These are phyloP conservation scores for Aureobasidium sp. DNA, from an alignment of 2,329 filamentous ascomycete genomes.

Conservation along the genomic window DNA sequence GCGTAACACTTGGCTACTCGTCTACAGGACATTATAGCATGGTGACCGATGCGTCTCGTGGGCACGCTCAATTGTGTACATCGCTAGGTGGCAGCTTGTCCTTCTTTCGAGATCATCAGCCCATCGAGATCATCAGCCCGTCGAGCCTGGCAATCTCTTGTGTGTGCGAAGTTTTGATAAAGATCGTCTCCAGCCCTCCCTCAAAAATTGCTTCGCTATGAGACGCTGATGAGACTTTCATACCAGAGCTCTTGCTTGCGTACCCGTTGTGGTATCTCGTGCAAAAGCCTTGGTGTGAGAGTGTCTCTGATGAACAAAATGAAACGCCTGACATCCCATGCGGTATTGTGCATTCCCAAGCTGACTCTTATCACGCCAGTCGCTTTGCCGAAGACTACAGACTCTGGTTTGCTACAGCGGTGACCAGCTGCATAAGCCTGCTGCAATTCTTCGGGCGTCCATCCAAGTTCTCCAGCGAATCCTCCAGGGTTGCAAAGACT, in stretches of 20 bases:
- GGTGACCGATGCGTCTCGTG: neutral
- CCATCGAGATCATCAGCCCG: neutral
- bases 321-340: too few species aligned
- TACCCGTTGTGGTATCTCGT: neutral
- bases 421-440: conserved; percentile 51
- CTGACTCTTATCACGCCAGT: conserved; percentile 57
- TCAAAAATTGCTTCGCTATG: neutral
- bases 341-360: too few species aligned
- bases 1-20: neutral
- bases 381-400: conserved; percentile 48
- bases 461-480: conserved; percentile 40
- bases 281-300: too few species aligned
- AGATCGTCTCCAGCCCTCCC: neutral
- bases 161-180: neutral
- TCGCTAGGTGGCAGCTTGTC: neutral
- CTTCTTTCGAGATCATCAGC: neutral
- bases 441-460: conserved; percentile 50
- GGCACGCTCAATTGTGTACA: neutral
- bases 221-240: neutral
- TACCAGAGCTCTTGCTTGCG: conserved; percentile 1
- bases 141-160: neutral
- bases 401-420: conserved; percentile 49
- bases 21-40: neutral
- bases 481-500: conserved; percentile 50
- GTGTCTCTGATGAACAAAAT: too few species aligned